A percentile compares a stretch with the other conserved stretches of the same genome.
These are phyloP conservation scores for Cercospora sp. DNA, from an alignment of 2,329 filamentous ascomycete species.

Conservation along the genomic window DNA sequence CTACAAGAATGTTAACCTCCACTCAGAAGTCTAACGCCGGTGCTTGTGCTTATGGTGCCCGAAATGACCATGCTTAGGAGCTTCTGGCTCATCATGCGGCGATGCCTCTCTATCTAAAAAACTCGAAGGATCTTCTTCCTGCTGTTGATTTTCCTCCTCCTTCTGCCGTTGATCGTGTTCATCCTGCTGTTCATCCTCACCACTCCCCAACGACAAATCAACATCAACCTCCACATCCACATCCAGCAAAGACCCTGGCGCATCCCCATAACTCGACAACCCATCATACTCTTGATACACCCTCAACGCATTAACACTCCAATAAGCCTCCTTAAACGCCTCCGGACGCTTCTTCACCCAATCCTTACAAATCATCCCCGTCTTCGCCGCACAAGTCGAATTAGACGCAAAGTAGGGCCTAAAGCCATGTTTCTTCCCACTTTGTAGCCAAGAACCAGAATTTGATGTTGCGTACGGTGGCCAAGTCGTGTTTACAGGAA, in stretches of 20 bases:
- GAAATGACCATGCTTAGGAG: not conserved
- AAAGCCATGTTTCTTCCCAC: not conserved
- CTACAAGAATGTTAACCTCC: not conserved
- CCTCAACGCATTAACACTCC: conserved; percentile 44
- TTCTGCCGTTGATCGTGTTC: too few species aligned
- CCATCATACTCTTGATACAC: conserved; percentile 38
- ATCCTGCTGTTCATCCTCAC: not conserved
- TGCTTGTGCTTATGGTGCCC: not conserved
- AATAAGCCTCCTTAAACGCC: conserved; percentile 44
- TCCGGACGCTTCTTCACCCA: conserved; percentile 40
- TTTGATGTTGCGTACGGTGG: not conserved
- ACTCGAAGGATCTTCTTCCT: not conserved
- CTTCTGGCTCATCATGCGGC: not conserved
- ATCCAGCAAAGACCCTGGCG: not conserved
- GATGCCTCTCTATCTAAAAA: not conserved
- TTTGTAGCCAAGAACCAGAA: not conserved
- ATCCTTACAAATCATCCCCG: conserved; percentile 31
- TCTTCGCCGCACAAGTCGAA: conserved; percentile 36
- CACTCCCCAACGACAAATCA: not conserved
- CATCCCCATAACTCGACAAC: not conserved
- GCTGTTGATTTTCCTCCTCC: not conserved
- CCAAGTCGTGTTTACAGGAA: not conserved
- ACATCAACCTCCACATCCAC: not conserved
- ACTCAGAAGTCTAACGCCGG: not conserved
- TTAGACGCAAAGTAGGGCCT: not conserved